Base-by-base conservation (phyloP, 495 filamentous ascomycete genomes). In the Lepidopterella palustris region DNA sequence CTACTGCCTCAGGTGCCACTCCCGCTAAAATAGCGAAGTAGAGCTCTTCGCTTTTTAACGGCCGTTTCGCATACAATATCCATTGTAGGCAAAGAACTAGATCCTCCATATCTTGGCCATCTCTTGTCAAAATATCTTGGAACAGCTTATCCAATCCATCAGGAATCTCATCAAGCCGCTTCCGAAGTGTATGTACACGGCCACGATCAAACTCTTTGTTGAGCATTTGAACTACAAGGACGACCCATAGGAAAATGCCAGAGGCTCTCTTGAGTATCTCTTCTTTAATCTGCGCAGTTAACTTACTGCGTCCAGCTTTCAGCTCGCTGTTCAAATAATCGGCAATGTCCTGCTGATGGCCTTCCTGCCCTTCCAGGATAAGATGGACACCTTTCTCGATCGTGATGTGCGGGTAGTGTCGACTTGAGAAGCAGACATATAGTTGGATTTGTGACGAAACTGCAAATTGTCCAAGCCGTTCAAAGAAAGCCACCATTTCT, bases 371-470 rank as follows among this genome's bases (percentile, higher is more conserved):
- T 53, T 72, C 66, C 45, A 73, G 60, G n/a, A 69, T 68, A 24
- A 73, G 47, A 25, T 63, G 47, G 3, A 73, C 58, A 4, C 76
- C 71, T 21, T 66, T 66, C 6, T 58, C 24, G 5, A 77, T 72
- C 0, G 59, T 59, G 45, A 83, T 77, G 42, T 77, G 58, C 0
- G 79, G 79, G 53, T 80, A 80, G 62, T 79, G 76, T 3, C 79
- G 69, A 64, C 79, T 82, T 0, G 80, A 78, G 52, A 82, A 74
- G 32, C 73, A 78, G 18, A 78, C 40, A 10, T 39, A 47, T n/a
- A 65, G 58, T 39, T 23, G 27, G 23, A 50, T 48, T 39, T 45
- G 45, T 21, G 58, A 25, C 28, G 29, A 60, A 10, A 54, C 35
- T 11, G 57, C 24, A 20, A 53, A 29, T 35, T 57, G 39, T 18